Conservation (phyloP, 495 filamentous ascomycete genomes). For the Haplographium delicatum region DNA sequence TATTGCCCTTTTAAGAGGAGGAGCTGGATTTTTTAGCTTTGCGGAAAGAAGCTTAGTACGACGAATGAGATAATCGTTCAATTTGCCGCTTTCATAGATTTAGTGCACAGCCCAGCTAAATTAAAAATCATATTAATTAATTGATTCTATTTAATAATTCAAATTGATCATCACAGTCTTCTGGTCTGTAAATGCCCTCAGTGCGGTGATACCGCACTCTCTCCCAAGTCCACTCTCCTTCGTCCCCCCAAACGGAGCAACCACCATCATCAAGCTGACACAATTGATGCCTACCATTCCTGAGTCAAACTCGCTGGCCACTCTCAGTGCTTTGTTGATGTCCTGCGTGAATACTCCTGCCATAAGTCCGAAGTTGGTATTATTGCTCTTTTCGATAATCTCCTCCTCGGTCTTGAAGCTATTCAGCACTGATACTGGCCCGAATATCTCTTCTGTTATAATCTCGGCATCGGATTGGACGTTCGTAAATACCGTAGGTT, state of each 20-base stretch:
- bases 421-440: constrained; percentile 42
- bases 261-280: constrained; percentile 30
- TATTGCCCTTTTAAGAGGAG: too few relatives aligned
- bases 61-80: too few relatives aligned
- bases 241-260: constrained; percentile 45
- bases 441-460: constrained; percentile 49
- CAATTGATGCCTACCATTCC: constrained; percentile 54
- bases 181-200: constrained; percentile 39
- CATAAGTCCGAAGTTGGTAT: constrained; percentile 42
- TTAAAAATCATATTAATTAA: too few relatives aligned
- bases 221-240: constrained; percentile 47
- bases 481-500: constrained; percentile 45
- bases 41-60: too few relatives aligned
- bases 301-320: constrained; percentile 42
- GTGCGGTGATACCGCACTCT: constrained; percentile 37
- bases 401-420: constrained; percentile 52
- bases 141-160: constrained; percentile 25
- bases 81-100: too few relatives aligned
- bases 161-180: constrained; percentile 47
- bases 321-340: constrained; percentile 43
- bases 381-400: constrained; percentile 43
- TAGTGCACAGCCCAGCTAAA: too few relatives aligned
- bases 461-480: constrained; percentile 38
- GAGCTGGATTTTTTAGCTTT: too few relatives aligned
- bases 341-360: constrained; percentile 46